Base-by-base conservation (phyloP, 371 early-diverging fungal species). In the Mucor irregularis region DNA sequence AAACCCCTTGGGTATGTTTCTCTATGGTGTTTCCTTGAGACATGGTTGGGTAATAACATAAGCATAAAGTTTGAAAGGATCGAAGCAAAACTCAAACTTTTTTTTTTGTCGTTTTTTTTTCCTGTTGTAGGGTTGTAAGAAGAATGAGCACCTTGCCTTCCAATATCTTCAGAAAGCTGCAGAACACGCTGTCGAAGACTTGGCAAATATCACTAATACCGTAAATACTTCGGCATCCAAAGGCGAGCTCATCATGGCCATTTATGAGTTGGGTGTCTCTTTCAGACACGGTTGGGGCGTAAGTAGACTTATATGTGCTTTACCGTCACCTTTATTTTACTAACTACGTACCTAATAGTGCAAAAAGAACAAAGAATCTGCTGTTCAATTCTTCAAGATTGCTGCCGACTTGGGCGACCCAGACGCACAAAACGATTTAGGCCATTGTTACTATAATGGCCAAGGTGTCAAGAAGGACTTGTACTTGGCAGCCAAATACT, bases 271-370 rank as follows among this genome's bases (percentile, higher is more conserved):
- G 10, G 93, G 90, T 16, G 85, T 90, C 58, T 88, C 88, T 30
- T 93, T 89, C 61, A 81, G 85, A 39, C 90, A 94, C 49, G 95
- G 94, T 13, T 95, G 95, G 95, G 95, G 95, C 11, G 92, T 91
- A 10, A 51, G 64, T 70, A 16, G 5, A 34, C 7, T 14, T 30
- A 19, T 22, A 10, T 45, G 7, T 3, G n/a, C n/a, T 13, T 17
- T 34, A 19, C n/a, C n/a, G 24, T 25, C 8, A 35, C 5, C 9
- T 24, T 22, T 31, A 13, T n/a, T 44, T 14, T 21, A 14, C 14
- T 19, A 22, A 9, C 16, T 21, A 22, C 16, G 3, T 38, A 25
- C n/a, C 49, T 31, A 30, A 10, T 29, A 64, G 64, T 68, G 68
- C 29, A 64, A 81, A 25, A 91, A 88, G 61, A 84, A 87, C 66